Percentiles rank a stretch among this genome's conserved stretches.
phyloP scores from a whole-genome alignment of 2,329 filamentous ascomycete genomes.

The Apiospora kogelbergensis region DNA sequence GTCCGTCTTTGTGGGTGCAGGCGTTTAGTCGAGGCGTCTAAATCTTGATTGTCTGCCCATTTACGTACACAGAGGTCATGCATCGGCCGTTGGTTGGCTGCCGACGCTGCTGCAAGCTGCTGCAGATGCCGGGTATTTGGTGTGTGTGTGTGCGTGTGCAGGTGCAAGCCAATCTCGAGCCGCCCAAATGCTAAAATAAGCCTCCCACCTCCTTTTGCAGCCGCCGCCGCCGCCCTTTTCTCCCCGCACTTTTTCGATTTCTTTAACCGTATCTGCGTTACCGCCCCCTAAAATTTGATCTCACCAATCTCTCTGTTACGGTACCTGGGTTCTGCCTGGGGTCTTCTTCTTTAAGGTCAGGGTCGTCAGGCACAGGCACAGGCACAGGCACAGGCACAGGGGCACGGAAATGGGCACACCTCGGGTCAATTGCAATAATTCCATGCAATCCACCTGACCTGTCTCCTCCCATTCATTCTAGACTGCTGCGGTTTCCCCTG shows the following conservation, averaged over 20 bases:
- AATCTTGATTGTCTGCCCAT: too few relatives aligned
- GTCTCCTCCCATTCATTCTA: background rate
- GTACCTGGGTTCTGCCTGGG: background rate
- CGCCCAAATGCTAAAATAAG: background rate
- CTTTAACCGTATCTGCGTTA: background rate
- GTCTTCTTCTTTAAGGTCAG: too few relatives aligned
- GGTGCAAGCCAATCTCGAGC: background rate
- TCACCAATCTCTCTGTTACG: background rate
- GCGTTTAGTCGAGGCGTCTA: too few relatives aligned
- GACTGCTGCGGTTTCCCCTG: background rate
- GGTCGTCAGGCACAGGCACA: too few relatives aligned
- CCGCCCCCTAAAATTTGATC: background rate
- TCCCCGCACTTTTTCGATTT: background rate
- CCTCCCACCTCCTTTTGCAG: background rate
- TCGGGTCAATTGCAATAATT: background rate
- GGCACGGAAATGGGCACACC: background rate
- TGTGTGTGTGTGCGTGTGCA: too few relatives aligned
- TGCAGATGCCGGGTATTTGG: too few relatives aligned
- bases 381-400: too few relatives aligned
- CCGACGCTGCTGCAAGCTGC: too few relatives aligned
- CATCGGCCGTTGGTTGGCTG: too few relatives aligned
- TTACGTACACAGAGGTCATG: too few relatives aligned
- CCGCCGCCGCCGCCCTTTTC: background rate
- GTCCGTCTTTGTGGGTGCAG: too few relatives aligned
- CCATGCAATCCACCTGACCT: background rate